Conservation (phyloP, 2,329 filamentous ascomycete species). For the Scytalidium sp. region DNA sequence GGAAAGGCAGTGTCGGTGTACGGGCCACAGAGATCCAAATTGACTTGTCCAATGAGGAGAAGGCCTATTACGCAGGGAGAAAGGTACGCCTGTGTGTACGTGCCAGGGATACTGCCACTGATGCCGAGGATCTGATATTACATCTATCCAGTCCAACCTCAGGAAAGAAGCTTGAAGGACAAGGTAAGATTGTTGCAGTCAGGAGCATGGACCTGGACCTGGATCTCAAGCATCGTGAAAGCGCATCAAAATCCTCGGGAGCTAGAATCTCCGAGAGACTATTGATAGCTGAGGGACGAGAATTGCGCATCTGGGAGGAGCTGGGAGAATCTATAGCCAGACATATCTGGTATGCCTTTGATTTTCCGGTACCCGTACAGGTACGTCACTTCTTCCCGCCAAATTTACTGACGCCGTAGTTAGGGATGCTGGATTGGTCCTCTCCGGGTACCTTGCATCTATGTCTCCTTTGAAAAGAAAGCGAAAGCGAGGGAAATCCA, state of each 20-base stretch:
- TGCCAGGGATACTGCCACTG: slow-evolving; percentile 7
- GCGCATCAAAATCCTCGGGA: not conserved
- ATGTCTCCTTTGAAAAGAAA: not conserved
- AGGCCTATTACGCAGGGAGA: not conserved
- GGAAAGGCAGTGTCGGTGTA: slow-evolving; percentile 23
- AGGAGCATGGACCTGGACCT: slow-evolving; percentile 18
- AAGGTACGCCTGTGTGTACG: slow-evolving; percentile 16
- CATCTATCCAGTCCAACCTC: slow-evolving; percentile 1
- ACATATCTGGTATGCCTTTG: slow-evolving; percentile 61
- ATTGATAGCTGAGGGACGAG: slow-evolving; percentile 6
- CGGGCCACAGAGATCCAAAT: slow-evolving; percentile 19
- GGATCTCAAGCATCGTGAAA: not conserved
- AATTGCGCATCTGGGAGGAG: slow-evolving; percentile 58
- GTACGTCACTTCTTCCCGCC: slow-evolving; percentile 13
- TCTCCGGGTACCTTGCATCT: slow-evolving; percentile 30
- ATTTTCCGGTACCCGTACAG: slow-evolving; percentile 6
- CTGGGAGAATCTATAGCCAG: slow-evolving; percentile 70
- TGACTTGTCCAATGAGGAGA: slow-evolving; percentile 9
- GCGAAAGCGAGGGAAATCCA: not conserved
- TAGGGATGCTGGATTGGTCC: slow-evolving; percentile 34
- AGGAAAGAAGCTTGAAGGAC: not conserved
- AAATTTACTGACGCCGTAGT: slow-evolving; percentile 15
- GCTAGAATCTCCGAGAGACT: slow-evolving; percentile 19
- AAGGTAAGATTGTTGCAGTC: slow-evolving; percentile 17
- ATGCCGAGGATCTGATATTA: slow-evolving; percentile 9